A percentile compares a stretch with the other conserved stretches of the same genome.
phyloP scores from a whole-genome alignment of 2,329 filamentous ascomycete species.

The Basipetospora chlamydospora region DNA sequence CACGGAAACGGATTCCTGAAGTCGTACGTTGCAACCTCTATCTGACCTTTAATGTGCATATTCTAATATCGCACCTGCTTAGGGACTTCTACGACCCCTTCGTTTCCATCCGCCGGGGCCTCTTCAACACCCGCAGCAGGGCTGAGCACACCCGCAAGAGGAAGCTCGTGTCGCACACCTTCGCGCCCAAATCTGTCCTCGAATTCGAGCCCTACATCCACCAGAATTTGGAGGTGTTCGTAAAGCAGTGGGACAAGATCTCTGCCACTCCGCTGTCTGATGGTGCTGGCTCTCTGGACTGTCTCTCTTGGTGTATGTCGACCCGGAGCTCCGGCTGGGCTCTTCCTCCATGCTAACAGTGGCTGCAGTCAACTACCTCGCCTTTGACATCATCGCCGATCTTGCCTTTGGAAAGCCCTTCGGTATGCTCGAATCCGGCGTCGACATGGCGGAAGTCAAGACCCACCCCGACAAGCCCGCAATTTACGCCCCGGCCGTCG shows the following conservation, averaged over 20 bases:
- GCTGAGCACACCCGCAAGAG: constrained; percentile 75
- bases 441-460: constrained; percentile 63
- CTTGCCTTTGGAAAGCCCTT: constrained; percentile 38
- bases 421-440: constrained; percentile 58
- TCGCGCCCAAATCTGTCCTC: constrained; percentile 63
- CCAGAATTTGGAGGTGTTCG: constrained; percentile 59
- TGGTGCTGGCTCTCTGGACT: constrained; percentile 51
- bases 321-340: not conserved
- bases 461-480: constrained; percentile 43
- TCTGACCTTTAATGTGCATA: too few relatives aligned
- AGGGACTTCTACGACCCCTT: constrained; percentile 87
- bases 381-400: constrained; percentile 34
- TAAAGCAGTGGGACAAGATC: constrained; percentile 56
- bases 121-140: constrained; percentile 82
- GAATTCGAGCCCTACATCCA: constrained; percentile 87
- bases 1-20: constrained; percentile 66
- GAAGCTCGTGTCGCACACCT: constrained; percentile 78
- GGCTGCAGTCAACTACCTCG: constrained; percentile 28
- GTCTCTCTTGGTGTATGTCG: constrained; percentile 51
- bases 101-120: constrained; percentile 67
- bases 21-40: constrained; percentile 30
- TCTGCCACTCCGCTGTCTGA: constrained; percentile 27
- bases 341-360: constrained; percentile 1
- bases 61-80: not conserved
- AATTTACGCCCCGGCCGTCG: constrained; percentile 62